Evolutionary conservation across 140 eudicot species (phyloP), one percentile per base, ranked within the genome.

Genomic region (Cichorium intybus): DNA sequence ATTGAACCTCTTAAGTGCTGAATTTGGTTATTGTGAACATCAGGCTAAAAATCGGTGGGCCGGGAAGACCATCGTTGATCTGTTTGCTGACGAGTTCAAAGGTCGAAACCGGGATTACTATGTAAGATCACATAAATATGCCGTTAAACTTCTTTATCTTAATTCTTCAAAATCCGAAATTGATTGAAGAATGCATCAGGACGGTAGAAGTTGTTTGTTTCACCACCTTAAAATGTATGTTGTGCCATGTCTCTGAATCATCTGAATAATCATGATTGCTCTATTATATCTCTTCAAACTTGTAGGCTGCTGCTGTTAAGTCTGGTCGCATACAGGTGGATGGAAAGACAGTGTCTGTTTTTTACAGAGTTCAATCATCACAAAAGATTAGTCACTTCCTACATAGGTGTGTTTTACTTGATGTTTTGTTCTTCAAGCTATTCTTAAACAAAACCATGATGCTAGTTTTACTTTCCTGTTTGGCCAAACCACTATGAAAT

Each of bases 321-420:
- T 75, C 84, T 75, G 99, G 99, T 39, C 89, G 99, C 51, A 92
- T 92, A 77, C 94, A 88, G 75, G 99, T 92, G 24, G 88, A 92
- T 75, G 99, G 95, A 60, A 73, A 83, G 76, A 79, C 57, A 3
- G 96, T 92, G 56, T 74, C 95, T 26, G 26, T 75, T 56, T 85
- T 85, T 6, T 74, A 83, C 73, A 79, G 74, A 72, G 96, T 92
- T 64, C 82, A 76, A 72, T 48, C 96, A 17, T 92, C 99, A 18
- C 92, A 92, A 74, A 92, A 92, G 79, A 88, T 92, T n/a, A 88
- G 95, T 87, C 99, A 92, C 79, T 92, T 92, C 66, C 37, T 92
- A 56, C 99, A 92, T 79, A 83, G 99, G 99, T 91, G 74, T 41
- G 71, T 71, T 47, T 9, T 33, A 16, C 43, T 45, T 43, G 4